Evolutionary conservation across 345 rosid species (phyloP).

Genomic region (Reutealis trisperma): DNA sequence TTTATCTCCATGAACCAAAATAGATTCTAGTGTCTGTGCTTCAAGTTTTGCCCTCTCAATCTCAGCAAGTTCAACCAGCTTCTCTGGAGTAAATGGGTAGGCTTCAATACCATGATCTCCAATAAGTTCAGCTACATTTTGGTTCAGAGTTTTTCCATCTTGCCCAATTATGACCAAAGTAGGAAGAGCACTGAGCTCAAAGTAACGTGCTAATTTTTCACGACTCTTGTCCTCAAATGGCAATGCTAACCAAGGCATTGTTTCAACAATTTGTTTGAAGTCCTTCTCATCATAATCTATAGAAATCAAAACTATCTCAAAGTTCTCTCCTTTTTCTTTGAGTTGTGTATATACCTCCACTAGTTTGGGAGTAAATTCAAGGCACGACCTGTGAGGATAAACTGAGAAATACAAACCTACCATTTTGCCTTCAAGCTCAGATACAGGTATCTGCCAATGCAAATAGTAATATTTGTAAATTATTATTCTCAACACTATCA

Average conservation of each 20-base stretch:
- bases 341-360: slow-evolving; percentile 48
- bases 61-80: slow-evolving; percentile 44
- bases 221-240: slow-evolving; percentile 57
- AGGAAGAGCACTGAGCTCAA: slow-evolving; percentile 55
- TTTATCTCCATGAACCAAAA: slow-evolving; percentile 56
- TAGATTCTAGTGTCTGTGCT: slow-evolving; percentile 59
- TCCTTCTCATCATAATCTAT: slow-evolving; percentile 57
- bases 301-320: slow-evolving; percentile 65
- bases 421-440: slow-evolving; percentile 69
- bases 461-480: background rate
- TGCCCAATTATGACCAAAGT: slow-evolving; percentile 63
- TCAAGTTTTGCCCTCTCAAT: slow-evolving; percentile 48
- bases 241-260: slow-evolving; percentile 70
- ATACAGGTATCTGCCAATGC: slow-evolving; percentile 46
- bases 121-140: slow-evolving; percentile 55
- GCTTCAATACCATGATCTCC: slow-evolving; percentile 63
- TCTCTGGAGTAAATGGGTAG: slow-evolving; percentile 70
- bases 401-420: slow-evolving; percentile 58
- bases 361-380: slow-evolving; percentile 54
- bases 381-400: slow-evolving; percentile 27
- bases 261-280: slow-evolving; percentile 47
- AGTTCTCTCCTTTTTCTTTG: slow-evolving; percentile 54
- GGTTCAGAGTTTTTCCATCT: slow-evolving; percentile 65
- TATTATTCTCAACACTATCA: background rate
- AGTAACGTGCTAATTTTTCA: slow-evolving; percentile 50